phyloP scores from a whole-genome alignment of 2,329 filamentous ascomycete species.

The Byssochlamys sp. region DNA sequence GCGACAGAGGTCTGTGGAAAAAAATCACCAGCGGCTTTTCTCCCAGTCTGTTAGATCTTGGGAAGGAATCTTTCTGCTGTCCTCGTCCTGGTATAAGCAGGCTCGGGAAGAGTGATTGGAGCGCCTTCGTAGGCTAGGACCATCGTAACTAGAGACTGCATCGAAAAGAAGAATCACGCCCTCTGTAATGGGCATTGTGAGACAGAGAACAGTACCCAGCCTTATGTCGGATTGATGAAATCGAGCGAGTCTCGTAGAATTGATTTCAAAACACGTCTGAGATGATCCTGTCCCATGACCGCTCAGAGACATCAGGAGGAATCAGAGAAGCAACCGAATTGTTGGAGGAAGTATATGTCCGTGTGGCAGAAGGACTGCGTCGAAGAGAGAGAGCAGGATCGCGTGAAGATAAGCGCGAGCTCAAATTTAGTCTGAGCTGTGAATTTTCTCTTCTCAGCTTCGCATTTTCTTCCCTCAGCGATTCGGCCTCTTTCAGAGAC shows the following conservation, averaged over 20 bases:
- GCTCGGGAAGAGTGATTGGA: neutral
- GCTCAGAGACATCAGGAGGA: slow-evolving; percentile 3
- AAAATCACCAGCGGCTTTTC: neutral
- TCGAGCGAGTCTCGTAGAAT: neutral
- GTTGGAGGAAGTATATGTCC: neutral
- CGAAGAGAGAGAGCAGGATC: slow-evolving; percentile 6
- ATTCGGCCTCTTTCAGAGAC: slow-evolving; percentile 10
- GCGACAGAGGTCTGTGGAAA: neutral
- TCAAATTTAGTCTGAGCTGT: slow-evolving; percentile 12
- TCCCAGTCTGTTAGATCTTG: neutral
- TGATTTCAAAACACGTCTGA: slow-evolving; percentile 5
- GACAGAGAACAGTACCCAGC: neutral
- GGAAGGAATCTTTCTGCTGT: neutral
- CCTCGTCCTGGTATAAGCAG: neutral
- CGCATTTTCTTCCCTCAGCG: slow-evolving; percentile 14
- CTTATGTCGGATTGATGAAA: neutral
- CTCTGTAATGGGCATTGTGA: neutral
- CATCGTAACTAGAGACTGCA: neutral
- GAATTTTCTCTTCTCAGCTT: slow-evolving; percentile 15
- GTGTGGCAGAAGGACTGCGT: neutral
- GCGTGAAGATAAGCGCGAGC: slow-evolving; percentile 6
- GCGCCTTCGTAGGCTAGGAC: neutral
- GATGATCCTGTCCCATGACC: slow-evolving; percentile 8
- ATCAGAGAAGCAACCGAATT: neutral
- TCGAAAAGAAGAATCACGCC: neutral